Conservation (phyloP, 176 grass and related monocot genomes). For the Carex myosuroides region DNA sequence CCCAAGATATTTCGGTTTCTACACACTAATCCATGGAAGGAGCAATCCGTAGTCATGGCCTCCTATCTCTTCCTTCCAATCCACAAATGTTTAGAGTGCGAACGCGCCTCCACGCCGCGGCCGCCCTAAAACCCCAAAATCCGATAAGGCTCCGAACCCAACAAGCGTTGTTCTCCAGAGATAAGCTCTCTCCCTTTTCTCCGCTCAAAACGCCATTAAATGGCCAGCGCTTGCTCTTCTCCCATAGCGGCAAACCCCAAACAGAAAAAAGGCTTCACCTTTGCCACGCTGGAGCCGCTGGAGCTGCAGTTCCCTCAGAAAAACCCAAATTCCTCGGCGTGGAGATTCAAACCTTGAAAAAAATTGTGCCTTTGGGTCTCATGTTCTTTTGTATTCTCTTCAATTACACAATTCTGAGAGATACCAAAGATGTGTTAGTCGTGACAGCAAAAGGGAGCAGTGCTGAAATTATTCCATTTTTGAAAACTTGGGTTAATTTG, state of each 20-base stretch:
- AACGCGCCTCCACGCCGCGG: constrained; percentile 3
- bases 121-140: neutral
- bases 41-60: constrained; percentile 19
- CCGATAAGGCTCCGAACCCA: constrained; percentile 8
- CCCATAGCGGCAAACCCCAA: neutral
- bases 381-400: constrained; percentile 99
- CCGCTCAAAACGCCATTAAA: neutral
- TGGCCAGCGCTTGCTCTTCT: constrained; percentile 24
- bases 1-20: neutral
- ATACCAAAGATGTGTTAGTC: constrained; percentile 96
- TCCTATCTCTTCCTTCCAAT: constrained; percentile 31
- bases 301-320: constrained; percentile 15
- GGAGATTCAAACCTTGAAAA: constrained; percentile 64
- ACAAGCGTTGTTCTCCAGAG: constrained; percentile 7
- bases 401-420: constrained; percentile 97
- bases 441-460: constrained; percentile 97
- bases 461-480: constrained; percentile 97
- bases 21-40: constrained; percentile 21
- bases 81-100: constrained; percentile 18
- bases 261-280: neutral
- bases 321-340: constrained; percentile 62
- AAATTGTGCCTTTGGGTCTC: constrained; percentile 80
- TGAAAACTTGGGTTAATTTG: constrained; percentile 98
- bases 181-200: constrained; percentile 6
- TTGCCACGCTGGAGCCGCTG: constrained; percentile 22